Evolutionary conservation across 2,329 filamentous ascomycete species (phyloP).

Genomic region (Capronia epimyces): DNA sequence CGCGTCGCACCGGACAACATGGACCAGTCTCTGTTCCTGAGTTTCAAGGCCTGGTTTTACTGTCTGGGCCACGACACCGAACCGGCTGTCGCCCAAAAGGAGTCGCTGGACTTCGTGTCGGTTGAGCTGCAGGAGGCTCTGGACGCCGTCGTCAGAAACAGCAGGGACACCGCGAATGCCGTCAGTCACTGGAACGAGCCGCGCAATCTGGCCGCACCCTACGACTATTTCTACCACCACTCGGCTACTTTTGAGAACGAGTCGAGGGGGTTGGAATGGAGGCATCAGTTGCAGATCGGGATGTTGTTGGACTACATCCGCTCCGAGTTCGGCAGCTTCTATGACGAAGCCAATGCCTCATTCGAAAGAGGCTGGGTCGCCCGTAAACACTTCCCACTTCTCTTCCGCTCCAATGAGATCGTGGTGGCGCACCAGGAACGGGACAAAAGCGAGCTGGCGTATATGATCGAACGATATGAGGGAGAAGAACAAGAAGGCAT

Average conservation of each 20-base stretch:
- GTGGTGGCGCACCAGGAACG: too few species aligned
- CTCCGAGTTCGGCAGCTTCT: neutral
- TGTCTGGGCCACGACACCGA: neutral
- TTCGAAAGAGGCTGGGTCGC: conserved; percentile 1
- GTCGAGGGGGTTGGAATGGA: neutral
- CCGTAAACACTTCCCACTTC: neutral
- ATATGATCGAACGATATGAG: neutral
- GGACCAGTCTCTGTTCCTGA: neutral
- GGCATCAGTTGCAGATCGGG: neutral
- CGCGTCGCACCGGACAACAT: neutral
- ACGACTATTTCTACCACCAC: conserved; percentile 5
- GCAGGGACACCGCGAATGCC: too few species aligned
- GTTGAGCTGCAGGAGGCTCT: neutral
- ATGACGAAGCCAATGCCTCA: neutral
- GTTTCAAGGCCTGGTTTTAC: neutral
- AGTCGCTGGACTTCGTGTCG: neutral
- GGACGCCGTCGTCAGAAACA: too few species aligned
- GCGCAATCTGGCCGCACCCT: neutral
- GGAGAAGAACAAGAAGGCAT: neutral
- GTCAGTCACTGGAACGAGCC: neutral
- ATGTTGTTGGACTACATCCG: conserved; percentile 1
- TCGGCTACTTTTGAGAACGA: neutral
- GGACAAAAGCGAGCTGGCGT: too few species aligned
- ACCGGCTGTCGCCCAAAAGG: neutral
- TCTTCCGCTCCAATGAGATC: conserved; percentile 1